phyloP scores from a whole-genome alignment of 306 rosid genomes.

The barrel medic (Medicago truncatula) region MtrunA17r5.0-ANR NC_053046.1:5223501-5224000 shows the following conservation, averaged over 20 bases:
- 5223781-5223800: neutral
- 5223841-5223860: slow-evolving; percentile 69
- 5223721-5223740: too few relatives aligned
- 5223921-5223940: neutral
- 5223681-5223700: too few relatives aligned
- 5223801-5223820: neutral
- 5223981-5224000: slow-evolving; percentile 82
- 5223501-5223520: neutral
- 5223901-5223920: slow-evolving; percentile 33
- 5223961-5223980: slow-evolving; percentile 76
- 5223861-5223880: slow-evolving; percentile 49
- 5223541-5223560: neutral
- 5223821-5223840: neutral
- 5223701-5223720: too few relatives aligned
- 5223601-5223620: neutral
- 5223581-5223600: slow-evolving; percentile 28
- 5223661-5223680: too few relatives aligned
- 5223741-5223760: too few relatives aligned
- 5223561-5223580: slow-evolving; percentile 67
- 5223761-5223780: too few relatives aligned
- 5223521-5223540: neutral
- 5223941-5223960: slow-evolving; percentile 51
- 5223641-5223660: too few relatives aligned
- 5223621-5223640: too few relatives aligned
- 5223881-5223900: slow-evolving; percentile 3